Percentiles rank a stretch among this genome's conserved stretches.
Evolutionary conservation across 2,329 filamentous ascomycete species (phyloP).

Genomic region (Nothomitra cinnamomea): DNA sequence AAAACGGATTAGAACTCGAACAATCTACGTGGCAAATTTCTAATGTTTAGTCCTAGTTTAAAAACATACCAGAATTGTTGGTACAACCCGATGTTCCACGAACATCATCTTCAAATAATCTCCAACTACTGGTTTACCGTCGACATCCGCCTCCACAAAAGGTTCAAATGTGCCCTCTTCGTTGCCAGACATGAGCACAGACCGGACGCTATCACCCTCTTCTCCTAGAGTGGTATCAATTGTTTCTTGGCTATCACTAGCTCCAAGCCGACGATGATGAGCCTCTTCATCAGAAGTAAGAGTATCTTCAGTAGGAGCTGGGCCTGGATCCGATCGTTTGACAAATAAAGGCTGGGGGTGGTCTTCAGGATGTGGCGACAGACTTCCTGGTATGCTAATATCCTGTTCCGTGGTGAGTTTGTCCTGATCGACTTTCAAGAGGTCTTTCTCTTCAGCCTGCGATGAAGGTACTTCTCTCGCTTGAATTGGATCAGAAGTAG

Average conservation of each 20-base stretch:
- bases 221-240: conserved; percentile 10
- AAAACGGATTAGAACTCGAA: conserved; percentile 6
- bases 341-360: conserved; percentile 50
- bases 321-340: conserved; percentile 20
- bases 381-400: neutral
- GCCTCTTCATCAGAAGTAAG: neutral
- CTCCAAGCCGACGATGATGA: conserved; percentile 1
- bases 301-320: neutral
- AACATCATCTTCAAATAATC: conserved; percentile 94
- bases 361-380: conserved; percentile 34
- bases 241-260: conserved; percentile 13
- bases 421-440: neutral
- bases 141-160: conserved; percentile 33
- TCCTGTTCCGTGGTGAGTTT: too few relatives aligned
- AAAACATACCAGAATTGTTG: conserved; percentile 70
- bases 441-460: neutral
- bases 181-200: conserved; percentile 10
- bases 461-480: neutral
- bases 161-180: conserved; percentile 5
- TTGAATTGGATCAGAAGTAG: neutral
- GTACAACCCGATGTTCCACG: conserved; percentile 84
- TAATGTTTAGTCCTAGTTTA: neutral
- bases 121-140: conserved; percentile 68
- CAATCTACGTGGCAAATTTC: neutral
- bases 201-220: conserved; percentile 12